Evolutionary conservation across 495 filamentous ascomycete genomes (phyloP), one percentile per base, ranked within the genome.

Genomic region (Daldinia childiae): DNA sequence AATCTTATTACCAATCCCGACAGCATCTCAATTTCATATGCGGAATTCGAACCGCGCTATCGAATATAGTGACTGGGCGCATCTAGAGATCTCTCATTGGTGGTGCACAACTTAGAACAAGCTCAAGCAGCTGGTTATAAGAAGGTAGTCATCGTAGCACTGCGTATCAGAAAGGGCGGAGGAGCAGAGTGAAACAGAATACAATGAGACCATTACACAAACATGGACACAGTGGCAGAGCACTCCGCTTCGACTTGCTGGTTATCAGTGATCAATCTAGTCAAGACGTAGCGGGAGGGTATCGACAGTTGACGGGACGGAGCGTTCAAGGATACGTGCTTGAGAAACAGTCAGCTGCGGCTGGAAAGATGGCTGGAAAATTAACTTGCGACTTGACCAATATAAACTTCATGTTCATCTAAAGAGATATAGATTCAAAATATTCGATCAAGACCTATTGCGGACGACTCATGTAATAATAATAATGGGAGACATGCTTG

Each of bases 301-400:
- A 58, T 68, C 56, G 38, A 52, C 60, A 55, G 50, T 29, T 58
- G 61, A 43, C 70, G 70, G 65, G 51, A 73, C 66, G 61, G 61
- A 51, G 58, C 64, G 61, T 62, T 30, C 32, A 60, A 58, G 41
- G 64, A 57, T 48, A 61, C 61, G 50, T 57, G 65, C 61, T 21
- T 64, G 6, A 41, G 39, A 41, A n/a, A 41, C 15, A n/a, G 43
- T 11, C 7, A 48, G 9, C 43, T 48, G 43, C 43, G 17, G 19
- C 43, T 21, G 43, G 43, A 48, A 11, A 24, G 41, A 19, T 3
- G 41, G 43, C 43, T 12, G 3, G 8, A 48, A 48, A 19, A 24
- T 48, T 19, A 48, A 21, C 32, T 19, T 38, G 34, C 21, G 11
- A 34, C 32, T 30, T 57, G 55, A 62, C 50, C 57, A 56, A 72